Evolutionary conservation across 2,329 filamentous ascomycete genomes (phyloP).

Genomic region (Trichoderma simmonsii): DNA sequence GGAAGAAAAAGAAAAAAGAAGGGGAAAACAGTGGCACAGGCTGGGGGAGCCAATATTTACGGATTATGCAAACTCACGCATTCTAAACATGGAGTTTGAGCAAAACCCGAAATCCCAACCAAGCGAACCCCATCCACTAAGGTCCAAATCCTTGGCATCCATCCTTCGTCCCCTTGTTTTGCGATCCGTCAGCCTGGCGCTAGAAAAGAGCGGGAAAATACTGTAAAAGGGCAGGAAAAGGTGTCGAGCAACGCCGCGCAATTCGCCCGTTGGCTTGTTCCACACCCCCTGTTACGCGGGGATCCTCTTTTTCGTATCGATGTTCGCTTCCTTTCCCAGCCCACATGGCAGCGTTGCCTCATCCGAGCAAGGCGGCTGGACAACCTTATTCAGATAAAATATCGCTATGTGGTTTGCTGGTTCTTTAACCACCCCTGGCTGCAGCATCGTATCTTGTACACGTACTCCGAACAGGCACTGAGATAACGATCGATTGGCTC

Average conservation of each 20-base stretch:
- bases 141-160: background rate
- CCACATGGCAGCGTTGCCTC: slow-evolving; percentile 11
- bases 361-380: background rate
- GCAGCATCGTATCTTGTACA: background rate
- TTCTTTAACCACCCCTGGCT: background rate
- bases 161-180: background rate
- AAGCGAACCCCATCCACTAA: background rate
- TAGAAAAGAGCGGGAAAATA: background rate
- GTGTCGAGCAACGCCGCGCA: background rate
- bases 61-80: background rate
- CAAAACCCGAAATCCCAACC: slow-evolving; percentile 9
- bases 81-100: slow-evolving; percentile 4
- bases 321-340: background rate
- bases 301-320: background rate
- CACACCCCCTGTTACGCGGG: background rate
- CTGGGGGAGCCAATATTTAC: background rate
- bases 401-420: background rate
- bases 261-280: background rate
- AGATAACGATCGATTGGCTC: background rate
- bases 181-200: background rate
- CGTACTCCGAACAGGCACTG: background rate
- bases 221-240: background rate
- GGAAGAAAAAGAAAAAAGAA: background rate
- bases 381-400: background rate
- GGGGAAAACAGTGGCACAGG: background rate